Evolutionary conservation across 2,329 filamentous ascomycete species (phyloP), one percentile per base, ranked within the genome.

Genomic region (Zalaria obscura): DNA sequence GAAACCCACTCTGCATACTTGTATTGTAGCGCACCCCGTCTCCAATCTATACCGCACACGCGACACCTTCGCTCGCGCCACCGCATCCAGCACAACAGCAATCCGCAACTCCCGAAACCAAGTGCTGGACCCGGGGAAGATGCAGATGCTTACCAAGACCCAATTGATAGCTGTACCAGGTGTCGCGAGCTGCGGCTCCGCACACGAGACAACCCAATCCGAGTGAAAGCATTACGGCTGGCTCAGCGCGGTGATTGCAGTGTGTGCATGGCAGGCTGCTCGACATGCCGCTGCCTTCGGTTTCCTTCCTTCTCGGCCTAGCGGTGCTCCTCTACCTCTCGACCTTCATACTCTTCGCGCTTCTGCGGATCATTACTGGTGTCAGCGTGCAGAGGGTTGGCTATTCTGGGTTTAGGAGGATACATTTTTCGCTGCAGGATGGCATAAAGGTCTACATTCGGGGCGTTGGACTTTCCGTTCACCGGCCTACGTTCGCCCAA

Each of bases 331-430:
- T 85, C 47, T 98, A 96, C 66, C 75, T 98, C 36, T 82, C 78
- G 47, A 87, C 89, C 47, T 98, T 98, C 58, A 80, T 98, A 46
- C 62, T 95, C 45, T 94, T 98, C 61, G 91, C 91, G 55, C 75
- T 96, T 52, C 66, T 98, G 48, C 86, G 91, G 51, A 88, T 96
- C 52, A 70, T 89, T 47, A 96, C 89, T 31, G 91, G 91, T 47
- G 71, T 98, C 43, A 98, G 91, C 4, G 94, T 98, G 50, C 93
- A 98, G 64, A 79, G 91, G 51, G 76, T 98, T 52, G 91, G 91
- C 48, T 93, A 93, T 60, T 79, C 93, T 51, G 94, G 91, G 31
- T 71, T 98, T 50, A 81, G 89, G 49, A 82, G 89, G 51, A 81
- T 98, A 47, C 82, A 87, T 44, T 96, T 93, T 61, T 85, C 84